Evolutionary conservation across 1,284 basidiomycete genomes (phyloP).

Genomic region (Cryptococcus amylolentus): DNA sequence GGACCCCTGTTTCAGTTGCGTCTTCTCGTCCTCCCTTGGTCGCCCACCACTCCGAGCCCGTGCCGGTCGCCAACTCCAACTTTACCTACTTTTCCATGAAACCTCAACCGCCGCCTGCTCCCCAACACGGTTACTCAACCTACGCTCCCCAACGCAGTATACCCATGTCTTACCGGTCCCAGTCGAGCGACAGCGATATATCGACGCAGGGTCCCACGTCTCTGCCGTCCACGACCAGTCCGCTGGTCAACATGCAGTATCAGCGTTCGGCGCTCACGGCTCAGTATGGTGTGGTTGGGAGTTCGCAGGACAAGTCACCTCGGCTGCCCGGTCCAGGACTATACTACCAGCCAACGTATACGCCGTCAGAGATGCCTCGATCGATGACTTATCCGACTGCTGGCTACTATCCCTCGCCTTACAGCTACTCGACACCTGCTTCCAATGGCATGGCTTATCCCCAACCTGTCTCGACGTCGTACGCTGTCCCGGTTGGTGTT

Average conservation of each 20-base stretch:
- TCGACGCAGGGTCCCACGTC: conserved; percentile 1
- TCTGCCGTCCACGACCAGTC: conserved; percentile 15
- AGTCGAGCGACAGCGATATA: conserved; percentile 32
- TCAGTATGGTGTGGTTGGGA: conserved; percentile 3
- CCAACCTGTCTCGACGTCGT: conserved; percentile 18
- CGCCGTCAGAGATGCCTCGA: conserved; percentile 38
- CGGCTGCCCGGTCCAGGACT: conserved; percentile 3
- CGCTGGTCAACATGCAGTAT: conserved; percentile 6
- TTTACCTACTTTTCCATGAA: conserved; percentile 15
- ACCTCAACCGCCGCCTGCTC: conserved; percentile 5
- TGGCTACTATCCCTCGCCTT: conserved; percentile 20
- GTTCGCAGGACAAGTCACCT: not conserved
- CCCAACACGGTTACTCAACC: conserved; percentile 16
- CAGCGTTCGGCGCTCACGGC: not conserved
- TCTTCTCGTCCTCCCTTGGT: conserved; percentile 25
- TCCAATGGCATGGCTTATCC: conserved; percentile 17
- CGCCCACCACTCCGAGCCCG: conserved; percentile 35
- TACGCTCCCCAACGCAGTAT: conserved; percentile 27
- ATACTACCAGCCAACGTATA: conserved; percentile 21
- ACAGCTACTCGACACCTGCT: conserved; percentile 19
- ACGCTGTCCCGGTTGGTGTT: conserved; percentile 27
- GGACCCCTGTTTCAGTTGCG: conserved; percentile 13
- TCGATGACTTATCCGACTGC: conserved; percentile 41
- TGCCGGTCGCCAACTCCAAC: conserved; percentile 12
- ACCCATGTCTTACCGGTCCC: conserved; percentile 37